A percentile compares a stretch with the other conserved stretches of the same genome.
Conservation (phyloP, 2,329 filamentous ascomycete genomes). For the Diplodia corticola region DNA sequence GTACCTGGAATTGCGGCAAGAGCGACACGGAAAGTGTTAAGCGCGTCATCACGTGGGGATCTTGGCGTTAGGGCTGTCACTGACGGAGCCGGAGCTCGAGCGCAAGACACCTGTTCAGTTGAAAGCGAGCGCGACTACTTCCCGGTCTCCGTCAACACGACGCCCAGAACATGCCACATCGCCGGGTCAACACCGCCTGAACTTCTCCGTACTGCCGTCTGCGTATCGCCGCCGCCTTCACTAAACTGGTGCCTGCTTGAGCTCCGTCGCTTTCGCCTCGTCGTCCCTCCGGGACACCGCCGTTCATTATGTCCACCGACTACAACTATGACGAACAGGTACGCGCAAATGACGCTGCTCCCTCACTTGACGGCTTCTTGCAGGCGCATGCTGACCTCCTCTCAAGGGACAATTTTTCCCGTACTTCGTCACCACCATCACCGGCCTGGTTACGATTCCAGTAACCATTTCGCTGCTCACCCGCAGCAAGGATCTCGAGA, state of each 20-base stretch:
- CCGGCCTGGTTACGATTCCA: constrained; percentile 82
- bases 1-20: not conserved
- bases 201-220: not conserved
- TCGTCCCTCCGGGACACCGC: constrained; percentile 22
- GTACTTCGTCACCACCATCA: constrained; percentile 93
- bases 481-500: constrained; percentile 75
- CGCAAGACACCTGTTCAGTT: constrained; percentile 24
- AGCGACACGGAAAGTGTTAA: not conserved
- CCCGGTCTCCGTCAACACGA: not conserved
- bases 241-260: not conserved
- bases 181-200: constrained; percentile 5
- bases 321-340: constrained; percentile 98
- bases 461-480: constrained; percentile 86
- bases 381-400: constrained; percentile 25
- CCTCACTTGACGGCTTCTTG: not conserved
- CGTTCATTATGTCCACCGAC: constrained; percentile 76
- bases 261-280: constrained; percentile 6
- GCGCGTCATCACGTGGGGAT: constrained; percentile 18
- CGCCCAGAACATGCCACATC: constrained; percentile 13
- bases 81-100: constrained; percentile 16
- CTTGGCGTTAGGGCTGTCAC: constrained; percentile 9
- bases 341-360: constrained; percentile 28
- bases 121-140: constrained; percentile 10
- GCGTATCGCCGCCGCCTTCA: not conserved
- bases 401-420: constrained; percentile 91